Base-by-base conservation (phyloP, 2,329 filamentous ascomycete genomes). In the Claviceps monticola region DNA sequence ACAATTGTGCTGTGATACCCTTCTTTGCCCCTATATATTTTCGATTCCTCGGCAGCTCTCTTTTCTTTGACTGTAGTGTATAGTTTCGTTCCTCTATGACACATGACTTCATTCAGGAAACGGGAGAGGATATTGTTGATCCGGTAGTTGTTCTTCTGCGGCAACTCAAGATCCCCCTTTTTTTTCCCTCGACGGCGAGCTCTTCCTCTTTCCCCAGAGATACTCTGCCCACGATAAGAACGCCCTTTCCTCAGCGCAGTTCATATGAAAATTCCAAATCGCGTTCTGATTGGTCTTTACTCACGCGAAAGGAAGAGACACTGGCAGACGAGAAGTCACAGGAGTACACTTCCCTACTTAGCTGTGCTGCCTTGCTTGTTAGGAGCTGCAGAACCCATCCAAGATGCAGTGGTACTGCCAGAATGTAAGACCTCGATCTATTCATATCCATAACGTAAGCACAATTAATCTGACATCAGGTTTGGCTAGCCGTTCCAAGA, bases 401-500 rank as follows among this genome's bases (percentile, higher is more conserved):
- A 46, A 55, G 13, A 59, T 59, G 55, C 52, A 54, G 44, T 51
- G 49, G 34, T 52, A 54, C 19, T 59, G 57, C 45, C 55, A 53
- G 41, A 57, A 59, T 47, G 59, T 59, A 52, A 56, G 58, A 52
- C 23, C 29, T 23, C 5, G 19, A 13, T 8, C 13, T 23, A 5
- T 29, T 23, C 8, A 48, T 13, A 43, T 23, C 17, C 42, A 13
- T 26, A 19, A 23, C 26, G 17, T 17, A 47, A 16, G 19, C 16
- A 14, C 34, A 14, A 5, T 37, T 16, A 21, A 17, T 45, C 23
- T 45, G 29, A 44, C 41, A 23, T 38, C 17, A 9, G 23, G 41
- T 19, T 50, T 23, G 21, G 11, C 14, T 17, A 50, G 73, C 68
- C 71, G 6, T 73, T 75, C 55, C 65, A 71, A 55, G 69, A 74